Base-by-base conservation (phyloP, 352 stramenopile species). In the Phytopythium sindhum region DNA sequence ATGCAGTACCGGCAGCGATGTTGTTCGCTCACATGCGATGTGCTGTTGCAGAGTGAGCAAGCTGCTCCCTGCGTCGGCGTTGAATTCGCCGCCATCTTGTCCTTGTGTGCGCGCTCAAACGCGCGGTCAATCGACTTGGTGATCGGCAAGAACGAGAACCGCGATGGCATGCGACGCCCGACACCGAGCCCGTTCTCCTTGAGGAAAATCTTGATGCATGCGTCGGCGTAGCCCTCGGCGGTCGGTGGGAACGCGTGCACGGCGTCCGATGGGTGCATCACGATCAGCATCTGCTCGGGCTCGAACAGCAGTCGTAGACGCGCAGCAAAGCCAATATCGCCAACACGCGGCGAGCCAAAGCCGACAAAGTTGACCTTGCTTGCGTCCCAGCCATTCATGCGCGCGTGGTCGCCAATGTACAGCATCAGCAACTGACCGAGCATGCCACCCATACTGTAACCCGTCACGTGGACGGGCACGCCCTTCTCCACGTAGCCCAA, bases 381-480 rank as follows among this genome's bases (percentile, higher is more conserved):
- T 31, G 70, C 70, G 57, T 93, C 84, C 59, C 80, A 78, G 21
- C 75, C 77, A 28, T 87, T 72, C 78, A 93, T 91, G 29, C 84
- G 84, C n/a, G 80, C 81, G 42, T 84, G 80, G 50, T 93, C 82
- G 33, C 85, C 85, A 52, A 91, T 63, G 53, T 91, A 88, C 15
- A 93, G 63, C 79, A 91, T 89, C n/a, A 91, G 70, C 11, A 93
- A 60, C 60, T 93, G 82, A 8, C 83, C 81, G 5, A 93, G 70
- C 81, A 91, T 91, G 11, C 86, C 86, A 9, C 86, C 86, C 86
- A 95, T 95, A 55, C 80, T 91, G 70, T 95, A 95, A 6, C 86
- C 86, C 14, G 86, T 95, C 37, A 95, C 75, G 66, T 93, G 83
- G 65, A 95, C 78, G 4, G 84, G 75, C 12, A 86, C 72, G n/a